Percentiles rank a stretch among this genome's conserved stretches.
phyloP scores from a whole-genome alignment of 495 filamentous ascomycete species.

The Aspergillus incahuasiensis region DNA sequence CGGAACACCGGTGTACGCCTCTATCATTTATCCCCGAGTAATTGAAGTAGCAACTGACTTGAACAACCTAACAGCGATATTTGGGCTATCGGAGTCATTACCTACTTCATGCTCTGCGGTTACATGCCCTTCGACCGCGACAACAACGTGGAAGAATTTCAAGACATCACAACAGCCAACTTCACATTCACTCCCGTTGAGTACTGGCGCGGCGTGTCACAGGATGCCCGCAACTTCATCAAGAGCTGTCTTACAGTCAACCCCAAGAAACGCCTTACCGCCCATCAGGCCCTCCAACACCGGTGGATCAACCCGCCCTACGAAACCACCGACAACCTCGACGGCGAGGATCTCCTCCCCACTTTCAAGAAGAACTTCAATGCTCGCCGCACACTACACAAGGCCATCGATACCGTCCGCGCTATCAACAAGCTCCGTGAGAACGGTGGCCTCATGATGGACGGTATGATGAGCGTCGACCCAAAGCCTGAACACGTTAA shows the following conservation, averaged over 20 bases:
- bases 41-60: neutral
- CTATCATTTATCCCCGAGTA: neutral
- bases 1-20: conserved; percentile 68
- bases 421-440: conserved; percentile 96
- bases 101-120: conserved; percentile 95
- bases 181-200: conserved; percentile 94
- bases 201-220: conserved; percentile 94
- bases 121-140: conserved; percentile 99
- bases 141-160: conserved; percentile 97
- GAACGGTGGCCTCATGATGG: conserved; percentile 77
- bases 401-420: conserved; percentile 96
- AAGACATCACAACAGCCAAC: conserved; percentile 93
- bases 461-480: conserved; percentile 63
- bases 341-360: conserved; percentile 73
- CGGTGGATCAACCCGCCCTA: conserved; percentile 70
- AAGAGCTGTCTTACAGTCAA: conserved; percentile 83
- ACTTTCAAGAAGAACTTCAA: conserved; percentile 99
- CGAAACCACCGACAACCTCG: conserved; percentile 24
- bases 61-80: conserved; percentile 50
- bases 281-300: conserved; percentile 86
- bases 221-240: conserved; percentile 85
- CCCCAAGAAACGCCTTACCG: conserved; percentile 81
- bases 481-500: conserved; percentile 53
- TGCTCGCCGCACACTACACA: conserved; percentile 85
- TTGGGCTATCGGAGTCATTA: conserved; percentile 80